A percentile compares a stretch with the other conserved stretches of the same genome.
These are phyloP conservation scores for Macrophomina phaseolina DNA, from an alignment of 2,329 filamentous ascomycete species.

Conservation along the genomic window DNA sequence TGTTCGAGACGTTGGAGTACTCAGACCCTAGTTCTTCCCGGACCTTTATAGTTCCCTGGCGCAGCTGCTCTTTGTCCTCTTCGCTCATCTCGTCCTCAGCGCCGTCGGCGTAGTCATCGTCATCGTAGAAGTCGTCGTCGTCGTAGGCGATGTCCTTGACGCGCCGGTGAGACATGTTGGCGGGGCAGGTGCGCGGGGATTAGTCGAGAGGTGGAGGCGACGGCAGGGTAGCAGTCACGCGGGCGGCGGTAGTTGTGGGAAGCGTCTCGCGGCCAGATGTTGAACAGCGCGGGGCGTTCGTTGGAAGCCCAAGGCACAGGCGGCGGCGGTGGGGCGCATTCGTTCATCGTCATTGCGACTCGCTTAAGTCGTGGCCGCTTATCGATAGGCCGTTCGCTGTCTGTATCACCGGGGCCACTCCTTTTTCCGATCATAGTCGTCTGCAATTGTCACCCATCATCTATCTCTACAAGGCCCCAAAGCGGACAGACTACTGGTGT, in stretches of 20 bases:
- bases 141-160: constrained; percentile 28
- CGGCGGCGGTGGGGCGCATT: constrained; percentile 3
- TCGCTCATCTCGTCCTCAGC: constrained; percentile 67
- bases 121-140: constrained; percentile 83
- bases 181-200: not conserved
- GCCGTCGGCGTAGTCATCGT: constrained; percentile 81
- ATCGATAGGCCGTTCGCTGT: not conserved
- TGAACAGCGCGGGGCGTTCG: not conserved
- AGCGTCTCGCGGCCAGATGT: not conserved
- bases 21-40: constrained; percentile 64
- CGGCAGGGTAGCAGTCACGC: not conserved
- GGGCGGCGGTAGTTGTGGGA: not conserved
- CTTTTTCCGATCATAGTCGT: not conserved
- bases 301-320: not conserved
- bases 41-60: constrained; percentile 69
- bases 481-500: not conserved
- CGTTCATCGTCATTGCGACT: constrained; percentile 11
- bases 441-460: too few species aligned
- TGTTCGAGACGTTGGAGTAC: constrained; percentile 55
- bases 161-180: constrained; percentile 27
- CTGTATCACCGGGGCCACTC: not conserved
- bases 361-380: constrained; percentile 2
- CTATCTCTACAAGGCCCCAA: not conserved
- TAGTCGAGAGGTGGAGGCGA: not conserved
- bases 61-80: constrained; percentile 61